phyloP scores from a whole-genome alignment of 305 asterid genomes.

The Fraxinus floribunda region DNA sequence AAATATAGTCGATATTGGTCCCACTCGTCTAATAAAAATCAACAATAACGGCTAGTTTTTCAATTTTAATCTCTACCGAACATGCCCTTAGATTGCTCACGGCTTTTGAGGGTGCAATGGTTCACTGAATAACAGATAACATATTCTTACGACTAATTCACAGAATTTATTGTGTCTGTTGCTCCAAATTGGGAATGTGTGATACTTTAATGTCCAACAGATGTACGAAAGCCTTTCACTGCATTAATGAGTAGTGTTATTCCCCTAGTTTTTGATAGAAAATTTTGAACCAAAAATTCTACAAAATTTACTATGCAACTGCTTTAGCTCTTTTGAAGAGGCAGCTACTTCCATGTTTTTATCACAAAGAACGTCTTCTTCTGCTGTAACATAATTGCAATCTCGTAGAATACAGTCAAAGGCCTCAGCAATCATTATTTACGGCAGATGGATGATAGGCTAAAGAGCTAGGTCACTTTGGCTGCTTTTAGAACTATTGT shows the following conservation, averaged over 20 bases:
- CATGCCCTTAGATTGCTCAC: not conserved
- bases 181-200: not conserved
- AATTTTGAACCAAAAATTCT: not conserved
- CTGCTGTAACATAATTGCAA: not conserved
- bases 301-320: not conserved
- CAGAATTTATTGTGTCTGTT: not conserved
- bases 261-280: not conserved
- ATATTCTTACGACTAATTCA: not conserved
- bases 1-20: no score
- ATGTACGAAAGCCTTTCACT: not conserved
- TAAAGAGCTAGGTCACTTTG: not conserved
- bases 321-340: not conserved
- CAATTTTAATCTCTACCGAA: no score
- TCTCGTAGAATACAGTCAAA: not conserved
- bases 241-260: not conserved
- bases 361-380: constrained; percentile 1
- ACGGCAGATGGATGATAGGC: not conserved
- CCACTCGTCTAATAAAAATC: no score
- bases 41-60: no score
- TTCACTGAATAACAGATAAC: not conserved
- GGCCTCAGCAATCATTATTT: not conserved
- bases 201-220: not conserved
- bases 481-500: not conserved
- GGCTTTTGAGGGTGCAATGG: not conserved
- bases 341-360: not conserved